Evolutionary conservation across 2,329 filamentous ascomycete species (phyloP).

Genomic region (Aspergillus carbonarius): DNA sequence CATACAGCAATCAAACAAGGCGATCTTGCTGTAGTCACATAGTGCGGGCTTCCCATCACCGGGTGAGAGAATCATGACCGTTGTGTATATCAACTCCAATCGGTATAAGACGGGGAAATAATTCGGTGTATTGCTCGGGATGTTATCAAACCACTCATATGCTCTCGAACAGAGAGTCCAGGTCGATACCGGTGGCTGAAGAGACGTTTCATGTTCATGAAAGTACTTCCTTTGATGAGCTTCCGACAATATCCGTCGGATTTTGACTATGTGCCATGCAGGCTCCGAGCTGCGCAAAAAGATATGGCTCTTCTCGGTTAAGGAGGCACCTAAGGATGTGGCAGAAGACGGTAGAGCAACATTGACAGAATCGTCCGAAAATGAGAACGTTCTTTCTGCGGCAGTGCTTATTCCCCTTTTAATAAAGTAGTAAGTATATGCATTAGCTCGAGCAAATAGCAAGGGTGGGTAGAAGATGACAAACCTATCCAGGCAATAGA

Average conservation of each 20-base stretch:
- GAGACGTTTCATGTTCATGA: slow-evolving; percentile 66
- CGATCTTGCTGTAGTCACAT: slow-evolving; percentile 70
- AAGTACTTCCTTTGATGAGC: slow-evolving; percentile 92
- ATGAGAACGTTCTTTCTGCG: slow-evolving; percentile 83
- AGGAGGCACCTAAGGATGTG: slow-evolving; percentile 49
- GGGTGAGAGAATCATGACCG: slow-evolving; percentile 83
- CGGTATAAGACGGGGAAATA: slow-evolving; percentile 76
- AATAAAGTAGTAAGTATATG: background rate
- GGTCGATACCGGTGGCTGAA: slow-evolving; percentile 58
- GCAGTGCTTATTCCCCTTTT: slow-evolving; percentile 84
- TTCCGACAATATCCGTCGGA: slow-evolving; percentile 80
- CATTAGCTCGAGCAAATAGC: background rate
- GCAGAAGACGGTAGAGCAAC: slow-evolving; percentile 68
- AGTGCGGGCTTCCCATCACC: slow-evolving; percentile 69
- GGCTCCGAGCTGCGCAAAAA: slow-evolving; percentile 63
- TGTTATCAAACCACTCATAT: slow-evolving; percentile 73
- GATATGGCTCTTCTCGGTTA: slow-evolving; percentile 41
- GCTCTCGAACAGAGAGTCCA: slow-evolving; percentile 57
- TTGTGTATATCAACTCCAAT: slow-evolving; percentile 85
- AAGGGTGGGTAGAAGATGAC: slow-evolving; percentile 19
- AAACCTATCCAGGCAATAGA: slow-evolving; percentile 84
- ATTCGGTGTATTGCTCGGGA: slow-evolving; percentile 64
- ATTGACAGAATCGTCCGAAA: slow-evolving; percentile 82
- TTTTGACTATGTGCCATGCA: slow-evolving; percentile 74
- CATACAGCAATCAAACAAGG: slow-evolving; percentile 84